phyloP scores from a whole-genome alignment of 495 filamentous ascomycete species.

The Xylaria nigripes region DNA sequence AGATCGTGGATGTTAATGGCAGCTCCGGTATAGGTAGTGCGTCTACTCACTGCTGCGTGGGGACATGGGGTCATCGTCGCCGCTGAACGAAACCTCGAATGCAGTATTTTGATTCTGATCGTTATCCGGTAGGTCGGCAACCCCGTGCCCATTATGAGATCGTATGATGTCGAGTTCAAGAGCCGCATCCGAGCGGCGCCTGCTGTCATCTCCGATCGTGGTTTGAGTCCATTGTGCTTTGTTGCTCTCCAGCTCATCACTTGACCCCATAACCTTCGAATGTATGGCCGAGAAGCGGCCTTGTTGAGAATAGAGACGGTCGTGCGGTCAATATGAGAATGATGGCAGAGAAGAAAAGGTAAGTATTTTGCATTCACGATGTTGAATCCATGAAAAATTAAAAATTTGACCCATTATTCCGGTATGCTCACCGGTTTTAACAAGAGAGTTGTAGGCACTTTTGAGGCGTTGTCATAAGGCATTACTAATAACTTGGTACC shows the following conservation, averaged over 20 bases:
- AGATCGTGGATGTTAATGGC: no score
- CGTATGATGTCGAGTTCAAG: slow-evolving; percentile 20
- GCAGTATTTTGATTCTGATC: slow-evolving; percentile 21
- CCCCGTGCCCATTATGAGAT: slow-evolving; percentile 57
- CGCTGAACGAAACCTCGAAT: slow-evolving; percentile 62
- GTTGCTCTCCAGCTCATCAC: background rate
- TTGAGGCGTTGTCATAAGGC: no score
- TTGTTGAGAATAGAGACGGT: background rate
- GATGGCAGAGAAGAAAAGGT: background rate
- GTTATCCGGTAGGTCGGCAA: slow-evolving; percentile 39
- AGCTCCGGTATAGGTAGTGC: background rate
- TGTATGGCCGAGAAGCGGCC: background rate
- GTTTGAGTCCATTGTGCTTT: background rate
- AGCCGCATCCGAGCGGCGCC: background rate
- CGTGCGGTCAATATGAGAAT: background rate
- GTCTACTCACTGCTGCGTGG: slow-evolving; percentile 48
- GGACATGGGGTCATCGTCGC: slow-evolving; percentile 63
- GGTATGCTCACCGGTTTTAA: background rate
- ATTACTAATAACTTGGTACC: no score
- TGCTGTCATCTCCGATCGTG: background rate
- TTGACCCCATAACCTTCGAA: background rate
- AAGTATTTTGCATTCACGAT: background rate
- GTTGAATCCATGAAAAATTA: background rate
- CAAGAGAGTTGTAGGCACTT: background rate
- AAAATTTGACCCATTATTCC: background rate